Evolutionary conservation across 257 asterid genomes (phyloP).

Genomic region (Anisodus acutangulus): DNA sequence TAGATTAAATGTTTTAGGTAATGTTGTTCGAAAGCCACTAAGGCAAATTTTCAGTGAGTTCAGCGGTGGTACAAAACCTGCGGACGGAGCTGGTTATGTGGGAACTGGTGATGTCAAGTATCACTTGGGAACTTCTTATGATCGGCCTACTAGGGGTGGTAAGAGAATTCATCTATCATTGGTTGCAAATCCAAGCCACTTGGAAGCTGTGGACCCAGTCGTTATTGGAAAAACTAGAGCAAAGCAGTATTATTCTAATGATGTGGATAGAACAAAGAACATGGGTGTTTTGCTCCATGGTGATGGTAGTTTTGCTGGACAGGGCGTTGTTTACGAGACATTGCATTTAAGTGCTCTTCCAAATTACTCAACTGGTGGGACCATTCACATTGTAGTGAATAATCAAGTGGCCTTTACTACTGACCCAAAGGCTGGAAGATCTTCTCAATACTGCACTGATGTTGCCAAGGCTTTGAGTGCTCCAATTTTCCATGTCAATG

Average conservation of each 20-base stretch:
- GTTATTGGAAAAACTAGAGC: constrained; percentile 45
- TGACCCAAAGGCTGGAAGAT: constrained; percentile 66
- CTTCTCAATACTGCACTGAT: constrained; percentile 80
- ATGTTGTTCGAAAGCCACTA: constrained; percentile 91
- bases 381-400: constrained; percentile 78
- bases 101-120: constrained; percentile 48
- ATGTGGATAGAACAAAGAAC: constrained; percentile 34
- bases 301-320: constrained; percentile 47
- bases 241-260: constrained; percentile 36
- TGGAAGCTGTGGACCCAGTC: constrained; percentile 48
- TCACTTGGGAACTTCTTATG: constrained; percentile 46
- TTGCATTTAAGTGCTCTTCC: constrained; percentile 42
- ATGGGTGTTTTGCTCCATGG: constrained; percentile 45
- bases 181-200: constrained; percentile 44
- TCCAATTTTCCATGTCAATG: constrained; percentile 83
- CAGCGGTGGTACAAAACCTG: constrained; percentile 41
- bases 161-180: constrained; percentile 42
- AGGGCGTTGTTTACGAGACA: constrained; percentile 44
- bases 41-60: constrained; percentile 70
- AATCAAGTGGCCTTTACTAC: constrained; percentile 83
- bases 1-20: constrained; percentile 83
- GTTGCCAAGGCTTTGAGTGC: constrained; percentile 71
- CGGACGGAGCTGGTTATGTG: constrained; percentile 38
- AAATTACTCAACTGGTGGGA: constrained; percentile 48
- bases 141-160: constrained; percentile 40